These are phyloP conservation scores for Garcia nutans DNA, from an alignment of 345 rosid species.

Conservation along the genomic window DNA sequence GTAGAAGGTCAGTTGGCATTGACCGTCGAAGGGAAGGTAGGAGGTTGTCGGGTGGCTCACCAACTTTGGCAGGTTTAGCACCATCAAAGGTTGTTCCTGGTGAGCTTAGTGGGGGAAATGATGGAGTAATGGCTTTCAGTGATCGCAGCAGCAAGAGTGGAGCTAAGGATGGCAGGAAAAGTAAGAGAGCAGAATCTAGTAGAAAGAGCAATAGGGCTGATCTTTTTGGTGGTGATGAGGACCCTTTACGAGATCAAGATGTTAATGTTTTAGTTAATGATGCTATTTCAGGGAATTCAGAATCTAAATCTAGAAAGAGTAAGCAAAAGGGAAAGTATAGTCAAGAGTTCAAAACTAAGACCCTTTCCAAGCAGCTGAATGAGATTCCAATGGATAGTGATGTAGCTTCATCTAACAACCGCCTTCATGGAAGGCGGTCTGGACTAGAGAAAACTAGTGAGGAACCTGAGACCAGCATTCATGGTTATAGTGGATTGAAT, in stretches of 20 bases:
- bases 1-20: conserved; percentile 58
- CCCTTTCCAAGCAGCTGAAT: conserved; percentile 69
- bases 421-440: conserved; percentile 35
- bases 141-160: conserved; percentile 58
- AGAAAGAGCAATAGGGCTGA: conserved; percentile 48
- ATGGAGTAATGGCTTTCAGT: conserved; percentile 32
- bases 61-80: conserved; percentile 47
- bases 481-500: conserved; percentile 42
- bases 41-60: conserved; percentile 62
- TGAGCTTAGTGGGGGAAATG: conserved; percentile 34
- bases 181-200: conserved; percentile 64
- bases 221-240: conserved; percentile 36
- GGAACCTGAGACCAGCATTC: conserved; percentile 36
- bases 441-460: conserved; percentile 33
- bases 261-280: conserved; percentile 41
- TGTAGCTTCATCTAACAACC: conserved; percentile 60
- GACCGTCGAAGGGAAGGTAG: conserved; percentile 52
- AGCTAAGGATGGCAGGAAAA: conserved; percentile 52
- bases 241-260: conserved; percentile 36
- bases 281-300: conserved; percentile 46
- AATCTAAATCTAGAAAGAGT: conserved; percentile 44
- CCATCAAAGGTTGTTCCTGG: conserved; percentile 63
- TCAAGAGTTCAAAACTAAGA: conserved; percentile 47
- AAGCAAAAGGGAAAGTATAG: conserved; percentile 54
- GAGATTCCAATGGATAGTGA: conserved; percentile 60